Conservation (phyloP, 352 stramenopile species). For the Phytophthora ohioensis region DNA sequence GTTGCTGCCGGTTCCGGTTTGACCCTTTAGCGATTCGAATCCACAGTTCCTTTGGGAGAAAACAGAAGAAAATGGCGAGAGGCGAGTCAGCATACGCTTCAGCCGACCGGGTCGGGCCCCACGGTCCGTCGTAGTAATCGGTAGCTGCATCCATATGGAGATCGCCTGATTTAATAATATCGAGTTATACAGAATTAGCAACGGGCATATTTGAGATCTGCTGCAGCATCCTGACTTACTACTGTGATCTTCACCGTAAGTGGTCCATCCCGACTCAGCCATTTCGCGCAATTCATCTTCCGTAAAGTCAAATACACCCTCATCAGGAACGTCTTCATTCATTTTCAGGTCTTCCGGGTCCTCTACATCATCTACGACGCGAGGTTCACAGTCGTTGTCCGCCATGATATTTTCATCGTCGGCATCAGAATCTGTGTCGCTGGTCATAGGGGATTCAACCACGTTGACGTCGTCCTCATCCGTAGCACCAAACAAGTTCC, state of each 20-base stretch:
- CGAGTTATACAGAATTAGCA: conserved; percentile 7
- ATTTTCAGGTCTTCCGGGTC: background rate
- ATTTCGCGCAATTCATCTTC: background rate
- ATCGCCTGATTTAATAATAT: background rate
- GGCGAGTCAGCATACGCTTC: conserved; percentile 19
- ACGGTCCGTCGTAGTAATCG: conserved; percentile 19
- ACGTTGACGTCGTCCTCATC: no score
- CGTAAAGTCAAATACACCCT: background rate
- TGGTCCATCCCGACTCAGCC: background rate
- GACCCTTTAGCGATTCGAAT: conserved; percentile 21
- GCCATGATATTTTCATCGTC: background rate
- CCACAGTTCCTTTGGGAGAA: conserved; percentile 17
- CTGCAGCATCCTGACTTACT: background rate
- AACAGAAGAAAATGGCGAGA: conserved; percentile 31
- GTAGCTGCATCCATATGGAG: conserved; percentile 5
- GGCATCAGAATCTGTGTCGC: background rate
- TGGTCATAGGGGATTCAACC: background rate
- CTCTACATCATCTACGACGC: background rate
- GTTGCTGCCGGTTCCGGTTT: conserved; percentile 19
- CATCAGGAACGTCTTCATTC: background rate
- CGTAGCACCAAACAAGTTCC: no score
- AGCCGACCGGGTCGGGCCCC: conserved; percentile 20
- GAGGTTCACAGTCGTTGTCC: background rate
- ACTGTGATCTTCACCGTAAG: background rate
- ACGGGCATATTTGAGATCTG: background rate